A percentile compares a stretch with the other conserved stretches of the same genome.
Evolutionary conservation across 2,329 filamentous ascomycete genomes (phyloP).

Genomic region (Karstenula rhodostoma): DNA sequence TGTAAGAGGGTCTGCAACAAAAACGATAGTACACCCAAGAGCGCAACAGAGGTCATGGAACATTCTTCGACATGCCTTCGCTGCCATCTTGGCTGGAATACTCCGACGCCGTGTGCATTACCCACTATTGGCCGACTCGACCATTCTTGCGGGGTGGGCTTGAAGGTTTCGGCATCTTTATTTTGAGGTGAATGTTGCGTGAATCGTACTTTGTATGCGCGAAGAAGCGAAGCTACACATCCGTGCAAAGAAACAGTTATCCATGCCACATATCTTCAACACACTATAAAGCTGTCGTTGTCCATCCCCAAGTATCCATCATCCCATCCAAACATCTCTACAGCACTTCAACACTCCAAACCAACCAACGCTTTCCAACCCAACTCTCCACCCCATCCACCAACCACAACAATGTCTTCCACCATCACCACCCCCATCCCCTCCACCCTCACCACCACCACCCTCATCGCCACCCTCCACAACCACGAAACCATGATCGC

Average conservation of each 20-base stretch:
- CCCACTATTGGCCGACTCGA: neutral
- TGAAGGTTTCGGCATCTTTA: neutral
- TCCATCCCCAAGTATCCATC: neutral
- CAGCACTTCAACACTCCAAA: constrained; percentile 3
- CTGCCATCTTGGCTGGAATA: neutral
- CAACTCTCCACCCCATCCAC: neutral
- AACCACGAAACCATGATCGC: constrained; percentile 53
- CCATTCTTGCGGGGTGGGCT: neutral
- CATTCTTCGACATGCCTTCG: neutral
- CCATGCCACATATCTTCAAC: too few relatives aligned
- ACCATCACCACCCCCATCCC: constrained; percentile 49
- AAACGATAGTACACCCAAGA: neutral
- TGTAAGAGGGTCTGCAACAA: neutral
- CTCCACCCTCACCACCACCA: constrained; percentile 28
- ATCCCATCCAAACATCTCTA: neutral
- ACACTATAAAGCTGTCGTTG: neutral
- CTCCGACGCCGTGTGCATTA: neutral
- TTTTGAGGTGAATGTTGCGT: neutral
- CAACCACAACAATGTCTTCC: constrained; percentile 44
- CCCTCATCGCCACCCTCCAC: constrained; percentile 48
- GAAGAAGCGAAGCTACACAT: neutral
- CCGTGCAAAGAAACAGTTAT: neutral
- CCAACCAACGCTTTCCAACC: neutral
- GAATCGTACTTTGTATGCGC: neutral
- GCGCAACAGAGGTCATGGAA: neutral